Evolutionary conservation across 2,329 filamentous ascomycete genomes (phyloP).

Genomic region (Stagonosporopsis vannaccii): DNA sequence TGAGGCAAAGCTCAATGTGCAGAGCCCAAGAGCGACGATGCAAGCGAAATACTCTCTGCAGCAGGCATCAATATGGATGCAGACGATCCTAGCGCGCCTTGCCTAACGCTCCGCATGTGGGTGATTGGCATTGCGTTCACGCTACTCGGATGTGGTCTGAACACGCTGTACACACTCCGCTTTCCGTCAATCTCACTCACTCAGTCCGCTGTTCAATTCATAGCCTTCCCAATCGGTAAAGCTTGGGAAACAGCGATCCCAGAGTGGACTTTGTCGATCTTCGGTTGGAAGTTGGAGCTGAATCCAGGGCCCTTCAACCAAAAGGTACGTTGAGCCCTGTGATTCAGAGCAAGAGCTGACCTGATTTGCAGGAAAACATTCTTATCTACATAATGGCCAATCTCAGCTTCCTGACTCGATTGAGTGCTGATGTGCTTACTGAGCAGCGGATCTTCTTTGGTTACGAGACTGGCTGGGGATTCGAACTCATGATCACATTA

Average conservation of each 20-base stretch:
- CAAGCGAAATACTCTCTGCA: background rate
- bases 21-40: background rate
- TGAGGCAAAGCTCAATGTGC: background rate
- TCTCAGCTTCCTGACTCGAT: background rate
- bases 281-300: background rate
- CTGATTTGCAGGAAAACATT: background rate
- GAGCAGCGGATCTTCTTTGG: constrained; percentile 3
- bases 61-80: background rate
- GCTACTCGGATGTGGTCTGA: background rate
- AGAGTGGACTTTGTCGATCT: background rate
- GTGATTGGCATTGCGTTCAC: constrained; percentile 4
- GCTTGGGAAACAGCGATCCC: background rate
- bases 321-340: background rate
- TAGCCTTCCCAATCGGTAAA: constrained; percentile 1
- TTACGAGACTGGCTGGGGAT: background rate
- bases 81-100: background rate
- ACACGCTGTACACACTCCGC: background rate
- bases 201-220: background rate
- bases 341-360: background rate
- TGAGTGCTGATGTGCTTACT: constrained; percentile 1
- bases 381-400: background rate
- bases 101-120: constrained; percentile 4
- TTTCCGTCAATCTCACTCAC: constrained; percentile 2
- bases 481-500: background rate
- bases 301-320: background rate